A percentile compares a stretch with the other conserved stretches of the same genome.
Evolutionary conservation across 2,329 filamentous ascomycete genomes (phyloP).

Genomic region (Alternaria gansuensis): DNA sequence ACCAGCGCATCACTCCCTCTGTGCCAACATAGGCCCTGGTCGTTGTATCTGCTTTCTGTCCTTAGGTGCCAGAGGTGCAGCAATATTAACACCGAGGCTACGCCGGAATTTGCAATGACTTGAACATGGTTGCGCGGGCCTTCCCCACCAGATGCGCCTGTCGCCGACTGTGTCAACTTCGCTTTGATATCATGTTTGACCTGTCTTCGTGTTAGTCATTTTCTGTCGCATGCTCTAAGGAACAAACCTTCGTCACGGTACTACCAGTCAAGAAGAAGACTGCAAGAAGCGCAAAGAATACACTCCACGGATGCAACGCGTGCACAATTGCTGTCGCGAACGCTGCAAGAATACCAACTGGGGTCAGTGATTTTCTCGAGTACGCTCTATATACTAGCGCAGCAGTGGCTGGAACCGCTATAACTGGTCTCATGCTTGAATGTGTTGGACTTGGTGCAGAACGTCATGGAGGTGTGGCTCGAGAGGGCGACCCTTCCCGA

Average conservation of each 20-base stretch:
- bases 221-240: not conserved
- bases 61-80: slow-evolving; percentile 60
- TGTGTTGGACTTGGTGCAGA: slow-evolving; percentile 17
- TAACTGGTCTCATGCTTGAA: slow-evolving; percentile 40
- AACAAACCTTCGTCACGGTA: slow-evolving; percentile 76
- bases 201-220: slow-evolving; percentile 54
- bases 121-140: slow-evolving; percentile 85
- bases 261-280: slow-evolving; percentile 90
- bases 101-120: slow-evolving; percentile 86
- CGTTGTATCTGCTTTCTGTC: slow-evolving; percentile 45
- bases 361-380: slow-evolving; percentile 72
- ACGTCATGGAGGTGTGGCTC: slow-evolving; percentile 23
- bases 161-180: slow-evolving; percentile 78
- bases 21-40: slow-evolving; percentile 53
- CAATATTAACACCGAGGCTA: slow-evolving; percentile 72
- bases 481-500: slow-evolving; percentile 11
- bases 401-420: slow-evolving; percentile 47
- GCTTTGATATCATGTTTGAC: slow-evolving; percentile 89
- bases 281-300: slow-evolving; percentile 84
- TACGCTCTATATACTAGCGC: slow-evolving; percentile 54
- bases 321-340: slow-evolving; percentile 78
- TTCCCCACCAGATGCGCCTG: slow-evolving; percentile 78
- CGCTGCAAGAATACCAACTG: slow-evolving; percentile 76
- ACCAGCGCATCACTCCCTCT: slow-evolving; percentile 54
- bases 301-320: slow-evolving; percentile 89